Percentiles rank a stretch among this genome's conserved stretches.
These are phyloP conservation scores for Mortierella sp. DNA, from an alignment of 371 early-diverging fungal genomes.

Conservation along the genomic window DNA sequence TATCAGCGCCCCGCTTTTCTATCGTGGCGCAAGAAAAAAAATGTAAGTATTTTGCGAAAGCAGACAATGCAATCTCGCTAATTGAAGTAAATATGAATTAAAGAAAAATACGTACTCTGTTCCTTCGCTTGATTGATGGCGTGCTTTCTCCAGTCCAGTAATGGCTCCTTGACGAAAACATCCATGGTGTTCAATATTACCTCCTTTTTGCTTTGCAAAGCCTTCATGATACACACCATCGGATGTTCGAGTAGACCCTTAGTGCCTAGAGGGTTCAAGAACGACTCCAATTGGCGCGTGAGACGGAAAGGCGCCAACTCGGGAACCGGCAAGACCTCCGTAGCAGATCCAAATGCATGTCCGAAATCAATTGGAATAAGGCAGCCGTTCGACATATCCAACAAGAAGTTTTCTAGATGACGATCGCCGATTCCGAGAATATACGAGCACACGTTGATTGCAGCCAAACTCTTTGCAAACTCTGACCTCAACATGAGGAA, in stretches of 20 bases:
- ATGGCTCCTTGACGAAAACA: slow-evolving; percentile 96
- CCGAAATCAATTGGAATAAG: slow-evolving; percentile 98
- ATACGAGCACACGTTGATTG: slow-evolving; percentile 94
- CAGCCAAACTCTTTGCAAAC: slow-evolving; percentile 92
- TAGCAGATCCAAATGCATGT: slow-evolving; percentile 96
- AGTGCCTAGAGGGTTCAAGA: slow-evolving; percentile 85
- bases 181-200: slow-evolving; percentile 93
- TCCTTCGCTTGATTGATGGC: slow-evolving; percentile 69
- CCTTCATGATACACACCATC: slow-evolving; percentile 85
- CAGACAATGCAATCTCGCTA: background rate
- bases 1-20: slow-evolving; percentile 51
- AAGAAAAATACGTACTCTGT: slow-evolving; percentile 62
- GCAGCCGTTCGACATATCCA: slow-evolving; percentile 89
- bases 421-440: slow-evolving; percentile 99
- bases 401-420: slow-evolving; percentile 97
- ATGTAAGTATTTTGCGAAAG: background rate
- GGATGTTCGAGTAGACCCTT: slow-evolving; percentile 87
- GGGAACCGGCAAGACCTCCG: slow-evolving; percentile 84
- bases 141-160: slow-evolving; percentile 88
- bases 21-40: background rate
- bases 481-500: slow-evolving; percentile 81
- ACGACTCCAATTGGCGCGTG: slow-evolving; percentile 92
- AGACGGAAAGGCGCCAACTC: slow-evolving; percentile 99
- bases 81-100: background rate
- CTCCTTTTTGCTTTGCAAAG: slow-evolving; percentile 86